Base-by-base conservation (phyloP, 2,329 filamentous ascomycete species). In the Trichophyton equinum region DNA sequence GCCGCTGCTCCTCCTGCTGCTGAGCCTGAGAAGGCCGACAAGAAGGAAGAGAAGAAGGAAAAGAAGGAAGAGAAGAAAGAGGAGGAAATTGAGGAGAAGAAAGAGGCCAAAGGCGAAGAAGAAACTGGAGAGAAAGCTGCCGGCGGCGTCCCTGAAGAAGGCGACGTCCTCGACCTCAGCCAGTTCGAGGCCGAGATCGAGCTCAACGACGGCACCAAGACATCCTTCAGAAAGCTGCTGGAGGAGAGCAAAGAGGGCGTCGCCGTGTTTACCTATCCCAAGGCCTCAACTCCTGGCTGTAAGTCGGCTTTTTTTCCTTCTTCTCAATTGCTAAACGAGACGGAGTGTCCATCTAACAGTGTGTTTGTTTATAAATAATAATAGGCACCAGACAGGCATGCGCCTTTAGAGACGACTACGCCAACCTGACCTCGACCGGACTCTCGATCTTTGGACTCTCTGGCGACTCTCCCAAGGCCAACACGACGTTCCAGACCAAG, bases 261-360 rank as follows among this genome's bases (percentile, higher is more conserved):
- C 49, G 89, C 96, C 38, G 78, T 97, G 33, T 96, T 99, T 74
- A 96, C 91, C 36, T 97, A 97, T 72, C 94, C 94, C 62, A 95
- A 88, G 77, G 94, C 94, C 11, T 94, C 88, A 30, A 99, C 94
- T 22, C 89, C 90, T 42, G 92, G 92, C 64, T 97, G 92, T 96
- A 84, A 83, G 89, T 62, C 22, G 55, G 40, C 30, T 38, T 53
- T 47, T 13, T 53, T 18, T 1, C 18, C 59, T 51, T 13, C 57
- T 60, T 51, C 18, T 25, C 42, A 46, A 18, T 18, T 20, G 44
- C 20, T 7, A 11, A 47, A 11, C n/a, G 15, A 47, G 18, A 47
- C 5, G n/a, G 15, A 3, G 42, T 20, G 4, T 44, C 42, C 42
- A 58, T 55, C 25, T 55, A 55, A 30, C 51, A 11, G 8, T 7